Evolutionary conservation across 2,329 filamentous ascomycete genomes (phyloP).

Genomic region (Chlorencoelia australis): DNA sequence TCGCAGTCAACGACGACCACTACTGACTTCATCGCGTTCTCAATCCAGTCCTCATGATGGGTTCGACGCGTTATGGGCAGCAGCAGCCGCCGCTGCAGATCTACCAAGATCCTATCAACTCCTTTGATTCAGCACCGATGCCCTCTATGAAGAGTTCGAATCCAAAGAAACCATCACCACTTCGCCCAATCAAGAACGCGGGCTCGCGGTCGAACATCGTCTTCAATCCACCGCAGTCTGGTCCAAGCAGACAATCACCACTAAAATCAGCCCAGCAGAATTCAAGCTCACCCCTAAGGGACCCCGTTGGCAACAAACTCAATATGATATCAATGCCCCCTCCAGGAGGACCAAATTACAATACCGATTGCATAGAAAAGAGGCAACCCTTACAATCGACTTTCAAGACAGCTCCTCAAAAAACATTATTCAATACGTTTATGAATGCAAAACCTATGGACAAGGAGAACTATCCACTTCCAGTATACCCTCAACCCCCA

Average conservation of each 20-base stretch:
- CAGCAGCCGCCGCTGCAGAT: constrained; percentile 45
- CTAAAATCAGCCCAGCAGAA: constrained; percentile 49
- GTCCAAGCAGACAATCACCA: constrained; percentile 52
- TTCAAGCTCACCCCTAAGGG: constrained; percentile 49
- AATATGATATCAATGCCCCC: constrained; percentile 59
- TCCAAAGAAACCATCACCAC: constrained; percentile 26
- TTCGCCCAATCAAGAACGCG: constrained; percentile 31
- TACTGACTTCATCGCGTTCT: constrained; percentile 20
- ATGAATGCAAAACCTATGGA: constrained; percentile 29
- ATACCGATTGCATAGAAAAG: constrained; percentile 61
- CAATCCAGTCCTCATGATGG: constrained; percentile 31
- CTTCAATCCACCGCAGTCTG: constrained; percentile 50
- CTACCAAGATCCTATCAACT: constrained; percentile 44
- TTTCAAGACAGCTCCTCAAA: constrained; percentile 42
- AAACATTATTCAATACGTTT: constrained; percentile 37
- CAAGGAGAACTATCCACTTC: constrained; percentile 45
- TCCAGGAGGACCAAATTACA: constrained; percentile 42
- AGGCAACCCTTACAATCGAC: constrained; percentile 48
- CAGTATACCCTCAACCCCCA: constrained; percentile 37
- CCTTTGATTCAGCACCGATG: constrained; percentile 29
- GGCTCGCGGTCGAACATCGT: constrained; percentile 49
- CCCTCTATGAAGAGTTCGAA: constrained; percentile 19
- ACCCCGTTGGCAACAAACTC: constrained; percentile 53
- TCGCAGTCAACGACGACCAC: too few species aligned
- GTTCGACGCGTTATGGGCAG: constrained; percentile 42